Base-by-base conservation (phyloP, 139 green algal genomes). In the Picochlorum sp. region DNA sequence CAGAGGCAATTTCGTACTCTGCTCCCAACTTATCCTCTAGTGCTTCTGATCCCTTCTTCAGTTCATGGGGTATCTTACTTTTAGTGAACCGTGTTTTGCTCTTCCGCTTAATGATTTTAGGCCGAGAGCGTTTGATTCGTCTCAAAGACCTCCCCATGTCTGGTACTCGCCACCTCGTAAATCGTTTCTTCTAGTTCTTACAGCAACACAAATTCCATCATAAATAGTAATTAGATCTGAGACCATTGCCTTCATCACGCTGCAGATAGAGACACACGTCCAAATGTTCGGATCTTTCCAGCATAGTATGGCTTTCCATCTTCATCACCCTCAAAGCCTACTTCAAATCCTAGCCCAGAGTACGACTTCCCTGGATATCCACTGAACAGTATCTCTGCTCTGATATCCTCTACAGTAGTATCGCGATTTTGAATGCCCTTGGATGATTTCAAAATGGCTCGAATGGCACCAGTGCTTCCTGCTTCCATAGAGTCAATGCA, bases 131-230 rank as follows among this genome's bases (percentile, higher is more conserved):
- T 45, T 77, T 77, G 23, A 61, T 20, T 28, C 71, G 26, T n/a
- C 65, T 46, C 14, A 77, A 57, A 21, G 65, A 74, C 18, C 59
- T 14, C 15, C 65, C 65, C 71, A 77, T 77, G 11, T 62, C 58
- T 21, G 15, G 4, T 65, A 18, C 51, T 57, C 6, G 34, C 1
- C n/a, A 21, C 47, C 52, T 58, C 20, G 23, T 16, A 37, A 15
- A 23, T 15, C 0, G 0, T 16, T 32, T 61, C 18, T 18, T n/a
- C 13, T 61, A 61, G 38, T n/a, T 20, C 16, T 47, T 46, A 62
- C 26, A 59, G n/a, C 28, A 30, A 30, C 28, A 30, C 28, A 59
- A 18, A 65, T 20, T 16, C 23, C 21, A 54, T 65, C 18, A 23
- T 34, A 16, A 6, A 11, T 26, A 16, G 13, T 30, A 7, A 30